Evolutionary conservation across 2,329 filamentous ascomycete genomes (phyloP).

Genomic region (Dactylonectria macrodidyma): DNA sequence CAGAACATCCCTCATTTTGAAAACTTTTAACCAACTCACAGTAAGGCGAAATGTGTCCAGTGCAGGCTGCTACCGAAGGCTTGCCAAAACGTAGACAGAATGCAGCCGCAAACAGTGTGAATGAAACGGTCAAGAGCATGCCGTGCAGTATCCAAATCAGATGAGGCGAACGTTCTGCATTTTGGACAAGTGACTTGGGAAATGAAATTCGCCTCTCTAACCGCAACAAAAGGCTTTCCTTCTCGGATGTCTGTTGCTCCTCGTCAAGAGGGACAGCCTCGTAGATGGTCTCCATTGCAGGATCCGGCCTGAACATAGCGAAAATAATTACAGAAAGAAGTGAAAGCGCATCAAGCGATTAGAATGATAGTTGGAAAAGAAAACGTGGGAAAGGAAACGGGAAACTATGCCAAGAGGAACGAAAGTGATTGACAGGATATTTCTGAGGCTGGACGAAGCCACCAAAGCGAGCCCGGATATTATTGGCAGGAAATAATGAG

Average conservation of each 20-base stretch:
- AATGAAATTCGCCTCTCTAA: constrained; percentile 8
- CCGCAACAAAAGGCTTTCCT: constrained; percentile 26
- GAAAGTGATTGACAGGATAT: too few species aligned
- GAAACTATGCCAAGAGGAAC: too few species aligned
- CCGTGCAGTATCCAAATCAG: constrained; percentile 37
- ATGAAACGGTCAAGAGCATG: constrained; percentile 28
- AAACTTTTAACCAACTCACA: constrained; percentile 14
- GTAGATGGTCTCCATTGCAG: constrained; percentile 13
- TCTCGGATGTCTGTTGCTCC: constrained; percentile 33
- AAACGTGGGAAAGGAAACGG: neutral
- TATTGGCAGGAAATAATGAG: neutral
- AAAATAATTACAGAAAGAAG: neutral
- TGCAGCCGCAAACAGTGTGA: constrained; percentile 33
- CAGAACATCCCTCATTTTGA: neutral
- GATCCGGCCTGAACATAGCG: too few species aligned
- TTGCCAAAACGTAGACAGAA: constrained; percentile 23
- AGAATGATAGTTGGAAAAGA: neutral
- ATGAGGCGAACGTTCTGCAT: neutral
- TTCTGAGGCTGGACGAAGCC: neutral
- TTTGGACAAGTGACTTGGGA: neutral
- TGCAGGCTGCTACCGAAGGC: neutral
- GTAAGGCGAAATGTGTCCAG: constrained; percentile 30
- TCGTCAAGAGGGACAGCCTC: constrained; percentile 30
- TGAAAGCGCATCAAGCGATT: neutral
- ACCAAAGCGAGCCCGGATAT: neutral